Base-by-base conservation (phyloP, 225 moss, liverwort and hornwort genomes). In the Takakia lepidozioides region DNA sequence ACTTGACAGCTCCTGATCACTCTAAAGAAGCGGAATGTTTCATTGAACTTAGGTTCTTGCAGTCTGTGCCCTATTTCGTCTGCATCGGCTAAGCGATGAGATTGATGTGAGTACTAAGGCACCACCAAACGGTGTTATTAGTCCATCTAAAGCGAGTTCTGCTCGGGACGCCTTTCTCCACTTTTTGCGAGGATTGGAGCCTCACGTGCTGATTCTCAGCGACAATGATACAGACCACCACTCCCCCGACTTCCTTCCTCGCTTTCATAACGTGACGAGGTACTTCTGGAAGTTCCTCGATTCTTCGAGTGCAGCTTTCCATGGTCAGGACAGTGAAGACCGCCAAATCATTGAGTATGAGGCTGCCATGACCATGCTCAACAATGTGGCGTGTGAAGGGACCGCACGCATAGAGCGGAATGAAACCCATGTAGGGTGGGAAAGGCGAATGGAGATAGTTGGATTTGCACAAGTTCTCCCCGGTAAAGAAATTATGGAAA, bases 371-470 rank as follows among this genome's bases (percentile, higher is more conserved):
- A 55, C 73, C 37, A 29, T 90, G 59, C 69, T 83, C 25, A 86
- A 86, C 70, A 67, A 72, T n/a, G 77, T 83, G 41, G 86, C 80
- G 22, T 90, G 86, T 62, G 86, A 90, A 58, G 86, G 83, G 19
- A 34, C 26, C 15, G 64, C 69, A 0, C 80, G 86, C 39, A 75
- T 83, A 28, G 86, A 90, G 55, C 73, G 89, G 59, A 86, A 86
- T 59, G 83, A 90, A 46, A 0, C 67, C 0, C 83, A 75, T 19
- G 9, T 1, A 14, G 43, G 52, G 6, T 90, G 89, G 86, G 52
- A 64, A 13, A 41, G 35, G 42, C 79, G 86, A 29, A 30, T 83
- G 50, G 46, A 30, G 36, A 55, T 64, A 46, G 77, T 68, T 11
- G 76, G 76, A 0, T 90, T 90, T 55, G 8, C 57, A 15, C 58